Percentiles rank a stretch among this genome's conserved stretches.
phyloP scores from a whole-genome alignment of 306 rosid species.

The Inga oerstediana region DNA sequence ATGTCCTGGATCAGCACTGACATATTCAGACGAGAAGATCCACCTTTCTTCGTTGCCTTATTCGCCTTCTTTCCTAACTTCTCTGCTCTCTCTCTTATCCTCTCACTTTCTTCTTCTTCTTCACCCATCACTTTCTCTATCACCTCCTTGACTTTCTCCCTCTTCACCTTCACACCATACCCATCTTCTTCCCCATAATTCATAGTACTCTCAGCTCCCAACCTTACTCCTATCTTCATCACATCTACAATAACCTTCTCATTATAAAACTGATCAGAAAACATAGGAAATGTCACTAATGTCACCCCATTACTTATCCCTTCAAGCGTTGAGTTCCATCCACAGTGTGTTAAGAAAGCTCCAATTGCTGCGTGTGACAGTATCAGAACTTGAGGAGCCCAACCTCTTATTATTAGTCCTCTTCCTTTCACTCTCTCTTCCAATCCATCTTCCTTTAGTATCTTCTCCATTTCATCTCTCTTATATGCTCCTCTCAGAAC shows the following conservation, averaged over 20 bases:
- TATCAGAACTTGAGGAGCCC: conserved; percentile 60
- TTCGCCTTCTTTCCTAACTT: conserved; percentile 44
- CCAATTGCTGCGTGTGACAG: conserved; percentile 54
- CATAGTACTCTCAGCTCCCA: conserved; percentile 33
- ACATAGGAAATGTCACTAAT: conserved; percentile 52
- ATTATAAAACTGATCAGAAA: conserved; percentile 52
- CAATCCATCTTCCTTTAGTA: conserved; percentile 37
- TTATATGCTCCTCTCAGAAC: conserved; percentile 45
- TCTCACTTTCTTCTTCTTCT: conserved; percentile 1
- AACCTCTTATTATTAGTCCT: conserved; percentile 54
- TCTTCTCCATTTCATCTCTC: conserved; percentile 34
- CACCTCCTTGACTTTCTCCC: conserved; percentile 32
- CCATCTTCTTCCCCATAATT: conserved; percentile 42
- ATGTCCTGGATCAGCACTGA: conserved; percentile 38
- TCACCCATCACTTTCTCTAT: conserved; percentile 45
- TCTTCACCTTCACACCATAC: conserved; percentile 37
- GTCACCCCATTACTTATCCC: conserved; percentile 52
- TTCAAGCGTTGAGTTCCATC: conserved; percentile 63
- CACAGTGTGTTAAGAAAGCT: conserved; percentile 61
- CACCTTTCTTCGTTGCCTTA: conserved; percentile 45
- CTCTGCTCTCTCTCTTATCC: conserved; percentile 41
- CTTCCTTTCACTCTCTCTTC: conserved; percentile 54
- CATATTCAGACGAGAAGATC: conserved; percentile 47
- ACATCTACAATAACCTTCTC: conserved; percentile 47
- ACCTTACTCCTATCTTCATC: conserved; percentile 33